phyloP scores from a whole-genome alignment of 768 basidiomycete species.

The Mrakia frigida region DNA sequence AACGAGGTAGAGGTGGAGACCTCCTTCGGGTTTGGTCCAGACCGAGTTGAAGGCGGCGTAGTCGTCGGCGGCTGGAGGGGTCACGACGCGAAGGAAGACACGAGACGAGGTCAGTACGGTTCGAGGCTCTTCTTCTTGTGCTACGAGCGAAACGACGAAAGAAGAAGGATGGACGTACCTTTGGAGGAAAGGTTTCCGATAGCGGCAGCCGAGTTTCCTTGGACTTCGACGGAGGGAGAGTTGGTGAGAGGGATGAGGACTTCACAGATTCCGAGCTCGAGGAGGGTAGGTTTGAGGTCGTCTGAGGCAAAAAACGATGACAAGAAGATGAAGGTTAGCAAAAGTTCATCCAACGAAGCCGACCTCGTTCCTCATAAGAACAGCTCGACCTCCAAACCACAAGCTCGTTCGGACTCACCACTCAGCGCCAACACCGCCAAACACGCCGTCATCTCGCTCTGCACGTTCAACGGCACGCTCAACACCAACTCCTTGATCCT shows the following conservation, averaged over 20 bases:
- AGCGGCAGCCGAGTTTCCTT: constrained; percentile 96
- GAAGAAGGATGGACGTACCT: neutral
- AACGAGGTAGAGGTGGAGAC: constrained; percentile 90
- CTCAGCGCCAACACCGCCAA: constrained; percentile 92
- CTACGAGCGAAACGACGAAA: too few relatives aligned
- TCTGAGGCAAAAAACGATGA: constrained; percentile 51
- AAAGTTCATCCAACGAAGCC: too few relatives aligned
- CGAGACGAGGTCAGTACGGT: too few relatives aligned
- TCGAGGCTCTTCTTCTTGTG: too few relatives aligned
- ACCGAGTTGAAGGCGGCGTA: constrained; percentile 97
- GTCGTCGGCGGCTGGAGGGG: constrained; percentile 51
- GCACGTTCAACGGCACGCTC: constrained; percentile 90
- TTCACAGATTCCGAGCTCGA: constrained; percentile 98
- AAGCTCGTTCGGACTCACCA: constrained; percentile 54
- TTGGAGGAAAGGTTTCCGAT: constrained; percentile 88
- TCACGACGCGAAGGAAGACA: neutral
- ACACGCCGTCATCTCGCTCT: constrained; percentile 99
- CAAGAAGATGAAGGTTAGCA: neutral
- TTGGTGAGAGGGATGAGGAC: constrained; percentile 95
- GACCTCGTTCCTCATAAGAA: too few relatives aligned
- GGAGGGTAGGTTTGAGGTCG: constrained; percentile 88
- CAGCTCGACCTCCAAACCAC: neutral
- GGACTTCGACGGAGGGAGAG: constrained; percentile 93
- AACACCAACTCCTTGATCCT: constrained; percentile 95
- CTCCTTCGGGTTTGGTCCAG: constrained; percentile 96